A percentile compares a stretch with the other conserved stretches of the same genome.
Evolutionary conservation across 1,284 basidiomycete genomes (phyloP).

Genomic region (Vanrija sp.): DNA sequence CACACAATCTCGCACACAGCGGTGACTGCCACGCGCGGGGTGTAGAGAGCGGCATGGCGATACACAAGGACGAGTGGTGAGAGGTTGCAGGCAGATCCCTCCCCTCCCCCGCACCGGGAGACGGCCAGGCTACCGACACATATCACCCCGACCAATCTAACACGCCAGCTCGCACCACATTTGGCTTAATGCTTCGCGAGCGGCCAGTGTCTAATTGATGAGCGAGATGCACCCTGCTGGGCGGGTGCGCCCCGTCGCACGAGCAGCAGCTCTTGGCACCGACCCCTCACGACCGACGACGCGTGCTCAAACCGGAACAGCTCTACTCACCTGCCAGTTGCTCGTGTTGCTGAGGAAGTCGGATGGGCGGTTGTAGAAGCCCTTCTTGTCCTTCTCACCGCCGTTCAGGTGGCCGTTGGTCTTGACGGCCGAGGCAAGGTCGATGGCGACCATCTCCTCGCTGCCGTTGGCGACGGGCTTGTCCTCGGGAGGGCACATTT

Average conservation of each 20-base stretch:
- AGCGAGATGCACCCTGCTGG: no score
- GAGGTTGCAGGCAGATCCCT: no score
- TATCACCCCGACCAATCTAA: background rate
- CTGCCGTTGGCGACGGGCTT: conserved; percentile 49
- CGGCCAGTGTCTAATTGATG: no score
- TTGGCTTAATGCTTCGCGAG: no score
- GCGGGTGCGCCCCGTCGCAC: no score
- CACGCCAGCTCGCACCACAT: background rate
- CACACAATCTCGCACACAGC: no score
- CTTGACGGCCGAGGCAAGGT: conserved; percentile 36
- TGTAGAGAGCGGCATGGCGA: no score
- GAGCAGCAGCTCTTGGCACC: background rate
- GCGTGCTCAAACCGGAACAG: background rate
- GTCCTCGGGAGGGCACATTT: conserved; percentile 17
- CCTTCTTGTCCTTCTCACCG: conserved; percentile 53
- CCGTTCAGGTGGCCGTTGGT: conserved; percentile 42
- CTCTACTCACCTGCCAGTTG: conserved; percentile 69
- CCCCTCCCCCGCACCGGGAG: no score
- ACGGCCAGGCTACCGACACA: no score
- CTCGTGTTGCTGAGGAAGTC: conserved; percentile 88
- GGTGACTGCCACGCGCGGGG: no score
- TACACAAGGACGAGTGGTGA: no score
- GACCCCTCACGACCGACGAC: background rate
- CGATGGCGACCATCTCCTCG: conserved; percentile 25
- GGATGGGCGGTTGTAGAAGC: conserved; percentile 81